These are phyloP conservation scores for Ilex aquifolium DNA, from an alignment of 257 asterid species.

Conservation along the genomic window DNA sequence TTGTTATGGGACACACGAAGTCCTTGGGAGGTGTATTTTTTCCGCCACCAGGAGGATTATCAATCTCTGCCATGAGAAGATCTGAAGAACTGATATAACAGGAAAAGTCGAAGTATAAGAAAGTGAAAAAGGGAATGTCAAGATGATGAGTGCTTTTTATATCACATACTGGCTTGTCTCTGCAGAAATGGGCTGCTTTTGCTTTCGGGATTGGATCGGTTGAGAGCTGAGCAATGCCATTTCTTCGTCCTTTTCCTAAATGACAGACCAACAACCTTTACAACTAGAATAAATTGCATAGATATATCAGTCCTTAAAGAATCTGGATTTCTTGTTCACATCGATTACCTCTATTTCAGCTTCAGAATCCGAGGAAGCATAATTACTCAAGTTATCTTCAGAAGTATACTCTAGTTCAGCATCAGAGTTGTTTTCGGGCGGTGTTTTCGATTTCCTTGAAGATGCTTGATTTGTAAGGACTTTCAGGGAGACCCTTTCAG, in stretches of 20 bases:
- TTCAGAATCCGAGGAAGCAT: slow-evolving; percentile 37
- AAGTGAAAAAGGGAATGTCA: neutral
- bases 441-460: slow-evolving; percentile 15
- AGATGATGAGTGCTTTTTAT: slow-evolving; percentile 7
- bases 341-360: slow-evolving; percentile 48
- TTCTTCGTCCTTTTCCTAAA: slow-evolving; percentile 46
- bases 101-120: slow-evolving; percentile 7
- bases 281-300: slow-evolving; percentile 16
- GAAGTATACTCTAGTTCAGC: slow-evolving; percentile 19
- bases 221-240: slow-evolving; percentile 34
- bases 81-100: slow-evolving; percentile 32
- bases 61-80: slow-evolving; percentile 45
- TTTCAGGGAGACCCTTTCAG: slow-evolving; percentile 58
- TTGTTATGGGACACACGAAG: slow-evolving; percentile 80
- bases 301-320: slow-evolving; percentile 33
- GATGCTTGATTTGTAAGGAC: slow-evolving; percentile 30
- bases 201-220: slow-evolving; percentile 20
- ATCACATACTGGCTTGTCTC: slow-evolving; percentile 42
- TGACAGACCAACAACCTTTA: slow-evolving; percentile 20
- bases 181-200: slow-evolving; percentile 19
- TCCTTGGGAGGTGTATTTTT: slow-evolving; percentile 60
- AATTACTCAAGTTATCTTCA: slow-evolving; percentile 25
- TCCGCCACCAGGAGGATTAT: slow-evolving; percentile 21
- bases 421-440: slow-evolving; percentile 16
- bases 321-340: slow-evolving; percentile 21